Conservation (phyloP, 257 asterid genomes). For the Nicotiana knightiana region DNA sequence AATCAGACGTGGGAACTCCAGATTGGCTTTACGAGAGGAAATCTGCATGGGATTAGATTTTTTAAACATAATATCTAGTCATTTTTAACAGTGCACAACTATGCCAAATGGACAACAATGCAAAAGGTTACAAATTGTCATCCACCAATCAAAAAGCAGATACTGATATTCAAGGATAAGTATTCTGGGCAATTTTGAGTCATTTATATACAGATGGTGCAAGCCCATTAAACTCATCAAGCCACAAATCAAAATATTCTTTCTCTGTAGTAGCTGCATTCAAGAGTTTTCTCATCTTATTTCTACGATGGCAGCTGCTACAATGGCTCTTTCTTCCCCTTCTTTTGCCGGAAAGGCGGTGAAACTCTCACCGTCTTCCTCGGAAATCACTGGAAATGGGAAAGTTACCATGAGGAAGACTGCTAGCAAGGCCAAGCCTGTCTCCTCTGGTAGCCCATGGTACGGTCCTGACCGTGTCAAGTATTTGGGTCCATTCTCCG, state of each 20-base stretch:
- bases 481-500: constrained; percentile 15
- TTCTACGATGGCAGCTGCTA: constrained; percentile 39
- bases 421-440: constrained; percentile 15
- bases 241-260: background rate
- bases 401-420: constrained; percentile 37
- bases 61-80: too few relatives aligned
- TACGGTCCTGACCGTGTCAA: constrained; percentile 29
- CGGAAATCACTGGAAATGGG: constrained; percentile 22
- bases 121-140: background rate
- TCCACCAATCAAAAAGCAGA: background rate
- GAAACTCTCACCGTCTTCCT: constrained; percentile 31
- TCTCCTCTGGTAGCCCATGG: constrained; percentile 31
- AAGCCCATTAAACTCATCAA: background rate
- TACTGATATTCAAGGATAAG: background rate
- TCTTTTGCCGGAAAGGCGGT: constrained; percentile 43
- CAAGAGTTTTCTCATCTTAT: background rate
- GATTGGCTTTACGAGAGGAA: background rate
- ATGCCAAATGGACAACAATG: background rate
- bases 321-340: constrained; percentile 58
- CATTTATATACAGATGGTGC: background rate
- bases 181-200: background rate
- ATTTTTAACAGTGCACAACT: too few relatives aligned
- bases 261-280: background rate
- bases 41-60: background rate
- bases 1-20: background rate